Conservation (phyloP, 2,329 filamentous ascomycete genomes). For the Apiospora arundinis region DNA sequence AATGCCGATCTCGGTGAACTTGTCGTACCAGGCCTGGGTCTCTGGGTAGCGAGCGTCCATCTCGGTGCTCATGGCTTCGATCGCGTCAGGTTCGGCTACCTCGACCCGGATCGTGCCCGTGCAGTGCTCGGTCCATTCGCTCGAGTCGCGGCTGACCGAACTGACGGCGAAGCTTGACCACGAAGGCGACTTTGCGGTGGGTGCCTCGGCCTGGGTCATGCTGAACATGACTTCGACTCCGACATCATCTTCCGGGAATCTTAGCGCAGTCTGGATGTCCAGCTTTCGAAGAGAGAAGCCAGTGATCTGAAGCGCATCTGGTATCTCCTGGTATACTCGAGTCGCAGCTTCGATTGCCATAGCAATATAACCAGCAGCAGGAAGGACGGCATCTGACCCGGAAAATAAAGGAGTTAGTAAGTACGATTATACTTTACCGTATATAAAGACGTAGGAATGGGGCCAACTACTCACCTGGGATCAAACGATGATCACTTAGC, state of each 20-base stretch:
- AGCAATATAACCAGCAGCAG: constrained; percentile 27
- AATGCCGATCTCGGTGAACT: constrained; percentile 26
- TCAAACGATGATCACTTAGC: constrained; percentile 27
- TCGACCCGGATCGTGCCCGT: constrained; percentile 26
- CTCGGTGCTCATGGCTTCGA: not conserved
- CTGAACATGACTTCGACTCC: constrained; percentile 28
- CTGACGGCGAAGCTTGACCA: constrained; percentile 26
- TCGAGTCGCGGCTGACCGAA: constrained; percentile 19
- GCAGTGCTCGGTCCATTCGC: constrained; percentile 30
- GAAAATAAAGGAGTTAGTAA: not conserved
- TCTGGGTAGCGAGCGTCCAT: constrained; percentile 4
- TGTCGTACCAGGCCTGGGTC: constrained; percentile 26
- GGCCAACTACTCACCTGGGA: constrained; percentile 25
- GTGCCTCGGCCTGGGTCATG: constrained; percentile 24
- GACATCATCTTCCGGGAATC: constrained; percentile 26
- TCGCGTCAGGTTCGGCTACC: not conserved
- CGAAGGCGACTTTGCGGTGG: constrained; percentile 26
- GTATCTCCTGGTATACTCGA: constrained; percentile 25
- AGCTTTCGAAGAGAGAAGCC: constrained; percentile 38
- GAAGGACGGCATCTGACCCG: constrained; percentile 25
- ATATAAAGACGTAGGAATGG: constrained; percentile 25
- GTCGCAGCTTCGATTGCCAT: constrained; percentile 29
- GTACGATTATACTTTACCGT: constrained; percentile 21
- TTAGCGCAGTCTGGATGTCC: constrained; percentile 27
- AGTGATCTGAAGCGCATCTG: constrained; percentile 26